Evolutionary conservation across 768 basidiomycete species (phyloP).

Genomic region (Grammothele lineata): DNA sequence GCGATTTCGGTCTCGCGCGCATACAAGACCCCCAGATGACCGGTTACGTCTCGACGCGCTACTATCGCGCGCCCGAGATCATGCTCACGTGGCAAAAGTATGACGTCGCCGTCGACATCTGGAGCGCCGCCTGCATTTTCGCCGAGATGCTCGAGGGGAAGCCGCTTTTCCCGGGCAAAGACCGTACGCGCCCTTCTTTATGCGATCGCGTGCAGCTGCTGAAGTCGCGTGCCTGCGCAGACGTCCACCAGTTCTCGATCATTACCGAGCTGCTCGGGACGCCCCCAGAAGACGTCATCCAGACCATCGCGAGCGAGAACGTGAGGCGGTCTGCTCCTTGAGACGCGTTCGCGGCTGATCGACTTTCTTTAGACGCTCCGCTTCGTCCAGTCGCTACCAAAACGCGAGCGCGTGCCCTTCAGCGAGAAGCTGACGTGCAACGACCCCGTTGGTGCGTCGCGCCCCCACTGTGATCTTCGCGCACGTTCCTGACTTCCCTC

Average conservation of each 20-base stretch:
- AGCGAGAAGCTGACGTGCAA: conserved; percentile 85
- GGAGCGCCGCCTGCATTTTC: conserved; percentile 99
- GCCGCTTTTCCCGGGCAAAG: conserved; percentile 98
- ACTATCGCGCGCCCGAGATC: conserved; percentile 99
- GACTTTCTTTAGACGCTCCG: conserved; percentile 71
- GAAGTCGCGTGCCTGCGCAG: too few species aligned
- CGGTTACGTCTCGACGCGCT: conserved; percentile 97
- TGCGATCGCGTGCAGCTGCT: too few species aligned
- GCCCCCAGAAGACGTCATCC: conserved; percentile 99
- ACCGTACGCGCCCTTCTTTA: conserved; percentile 90
- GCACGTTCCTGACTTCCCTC: too few species aligned
- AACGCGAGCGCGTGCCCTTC: conserved; percentile 94
- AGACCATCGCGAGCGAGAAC: conserved; percentile 97
- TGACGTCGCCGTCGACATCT: conserved; percentile 98
- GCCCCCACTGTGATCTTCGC: not conserved
- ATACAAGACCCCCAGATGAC: conserved; percentile 99
- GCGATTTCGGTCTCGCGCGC: conserved; percentile 97
- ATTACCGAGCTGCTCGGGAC: conserved; percentile 98
- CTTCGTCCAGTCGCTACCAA: conserved; percentile 97
- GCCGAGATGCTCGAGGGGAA: conserved; percentile 99
- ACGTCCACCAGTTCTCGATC: conserved; percentile 99
- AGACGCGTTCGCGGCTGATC: not conserved
- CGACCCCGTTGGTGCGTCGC: conserved; percentile 73
- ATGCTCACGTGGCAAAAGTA: conserved; percentile 99
- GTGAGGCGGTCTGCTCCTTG: conserved; percentile 41